Evolutionary conservation across 176 grass and related monocot genomes (phyloP).

Genomic region (Musa schizocarpa): DNA sequence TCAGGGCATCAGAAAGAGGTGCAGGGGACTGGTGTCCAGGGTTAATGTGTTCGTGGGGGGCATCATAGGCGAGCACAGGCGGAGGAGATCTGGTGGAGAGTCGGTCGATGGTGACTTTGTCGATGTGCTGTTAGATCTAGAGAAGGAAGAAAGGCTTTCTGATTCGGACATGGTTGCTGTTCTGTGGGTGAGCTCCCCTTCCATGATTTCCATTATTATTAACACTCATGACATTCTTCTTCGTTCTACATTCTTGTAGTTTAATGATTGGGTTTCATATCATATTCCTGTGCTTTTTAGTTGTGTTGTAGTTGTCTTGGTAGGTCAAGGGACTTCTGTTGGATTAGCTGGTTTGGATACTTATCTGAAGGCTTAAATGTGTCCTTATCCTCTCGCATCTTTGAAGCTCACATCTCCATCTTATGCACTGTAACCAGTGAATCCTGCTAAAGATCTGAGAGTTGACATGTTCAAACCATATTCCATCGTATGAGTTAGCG

Average conservation of each 20-base stretch:
- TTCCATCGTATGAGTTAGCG: too few relatives aligned
- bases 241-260: not conserved
- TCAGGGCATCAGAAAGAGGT: slow-evolving; percentile 32
- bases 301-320: too few relatives aligned
- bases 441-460: too few relatives aligned
- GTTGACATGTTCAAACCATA: too few relatives aligned
- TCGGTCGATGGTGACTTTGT: slow-evolving; percentile 18
- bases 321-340: too few relatives aligned
- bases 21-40: slow-evolving; percentile 7
- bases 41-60: slow-evolving; percentile 19
- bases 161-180: slow-evolving; percentile 13
- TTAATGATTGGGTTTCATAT: not conserved
- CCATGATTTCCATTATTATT: too few relatives aligned
- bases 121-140: slow-evolving; percentile 20
- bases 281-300: too few relatives aligned
- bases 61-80: slow-evolving; percentile 29
- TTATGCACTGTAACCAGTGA: too few relatives aligned
- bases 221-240: not conserved
- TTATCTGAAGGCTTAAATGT: too few relatives aligned
- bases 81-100: not conserved
- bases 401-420: too few relatives aligned
- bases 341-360: too few relatives aligned
- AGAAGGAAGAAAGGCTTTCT: not conserved
- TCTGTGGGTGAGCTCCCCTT: not conserved
- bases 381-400: too few relatives aligned